These are phyloP conservation scores for Solanum chiquidenum DNA, from an alignment of 257 asterid species.

Conservation along the genomic window DNA sequence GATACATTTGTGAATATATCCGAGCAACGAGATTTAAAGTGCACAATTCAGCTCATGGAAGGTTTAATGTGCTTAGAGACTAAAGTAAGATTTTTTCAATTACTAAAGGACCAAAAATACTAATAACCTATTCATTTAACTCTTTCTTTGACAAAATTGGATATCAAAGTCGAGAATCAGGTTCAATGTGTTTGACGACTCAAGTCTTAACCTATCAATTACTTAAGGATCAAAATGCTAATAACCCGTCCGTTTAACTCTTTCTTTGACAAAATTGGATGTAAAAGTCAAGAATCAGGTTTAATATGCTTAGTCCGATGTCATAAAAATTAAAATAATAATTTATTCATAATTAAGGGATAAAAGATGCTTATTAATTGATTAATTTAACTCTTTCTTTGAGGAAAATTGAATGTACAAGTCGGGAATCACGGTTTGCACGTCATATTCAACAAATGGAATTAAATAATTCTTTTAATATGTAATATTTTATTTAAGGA, in stretches of 20 bases:
- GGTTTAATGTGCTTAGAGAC: too few relatives aligned
- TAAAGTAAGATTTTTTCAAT: background rate
- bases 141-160: background rate
- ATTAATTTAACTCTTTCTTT: background rate
- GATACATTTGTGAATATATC: background rate
- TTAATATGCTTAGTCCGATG: background rate
- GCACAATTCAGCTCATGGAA: background rate
- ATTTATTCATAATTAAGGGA: background rate
- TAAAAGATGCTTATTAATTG: background rate
- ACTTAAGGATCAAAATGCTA: too few relatives aligned
- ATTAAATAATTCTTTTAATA: background rate
- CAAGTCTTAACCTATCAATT: too few relatives aligned
- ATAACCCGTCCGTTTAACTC: background rate
- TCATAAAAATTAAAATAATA: background rate
- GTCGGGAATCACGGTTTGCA: background rate
- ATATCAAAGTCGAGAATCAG: background rate
- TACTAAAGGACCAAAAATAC: background rate
- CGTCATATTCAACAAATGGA: background rate
- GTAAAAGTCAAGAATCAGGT: background rate
- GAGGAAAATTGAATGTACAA: background rate
- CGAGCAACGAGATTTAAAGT: background rate
- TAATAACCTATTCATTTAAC: too few relatives aligned
- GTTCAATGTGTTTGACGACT: too few relatives aligned
- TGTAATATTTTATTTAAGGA: background rate
- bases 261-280: background rate